Evolutionary conservation across 2,329 filamentous ascomycete species (phyloP).

Genomic region (Colletotrichum falcatum): DNA sequence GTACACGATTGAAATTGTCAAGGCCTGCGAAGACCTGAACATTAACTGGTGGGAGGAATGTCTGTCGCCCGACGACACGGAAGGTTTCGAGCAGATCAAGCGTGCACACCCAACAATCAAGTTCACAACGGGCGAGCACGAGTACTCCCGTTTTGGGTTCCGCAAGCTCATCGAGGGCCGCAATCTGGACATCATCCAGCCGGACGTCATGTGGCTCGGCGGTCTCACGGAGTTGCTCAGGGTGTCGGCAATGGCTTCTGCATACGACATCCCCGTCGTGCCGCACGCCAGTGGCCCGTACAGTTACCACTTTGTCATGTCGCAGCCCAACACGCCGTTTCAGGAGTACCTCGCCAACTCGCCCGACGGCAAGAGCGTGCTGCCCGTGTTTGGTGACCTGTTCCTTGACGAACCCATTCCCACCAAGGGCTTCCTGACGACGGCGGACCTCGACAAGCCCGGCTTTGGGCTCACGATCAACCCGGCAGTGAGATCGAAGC

Average conservation of each 20-base stretch:
- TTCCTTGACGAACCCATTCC: constrained; percentile 94
- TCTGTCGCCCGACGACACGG: constrained; percentile 89
- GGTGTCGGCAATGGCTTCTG: constrained; percentile 87
- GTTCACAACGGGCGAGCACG: constrained; percentile 96
- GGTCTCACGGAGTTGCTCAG: constrained; percentile 93
- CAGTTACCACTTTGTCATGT: constrained; percentile 96
- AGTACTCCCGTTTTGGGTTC: constrained; percentile 95
- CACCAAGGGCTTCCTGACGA: constrained; percentile 82
- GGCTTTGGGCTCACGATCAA: constrained; percentile 92
- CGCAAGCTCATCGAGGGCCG: constrained; percentile 92
- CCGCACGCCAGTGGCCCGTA: constrained; percentile 96
- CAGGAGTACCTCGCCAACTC: constrained; percentile 97
- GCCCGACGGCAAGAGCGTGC: constrained; percentile 87
- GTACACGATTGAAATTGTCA: constrained; percentile 92
- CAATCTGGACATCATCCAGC: constrained; percentile 94
- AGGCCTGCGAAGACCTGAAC: constrained; percentile 83
- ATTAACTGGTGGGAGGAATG: constrained; percentile 99
- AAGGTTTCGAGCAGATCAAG: constrained; percentile 91
- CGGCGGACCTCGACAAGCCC: constrained; percentile 85
- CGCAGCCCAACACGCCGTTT: constrained; percentile 92
- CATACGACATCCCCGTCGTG: constrained; percentile 94
- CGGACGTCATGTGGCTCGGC: constrained; percentile 97
- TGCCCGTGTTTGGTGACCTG: constrained; percentile 92
- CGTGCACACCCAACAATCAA: constrained; percentile 89
- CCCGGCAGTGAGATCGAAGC: constrained; percentile 74